Evolutionary conservation across 208 protist species (phyloP).

Genomic region (Phytomonas sp.): DNA sequence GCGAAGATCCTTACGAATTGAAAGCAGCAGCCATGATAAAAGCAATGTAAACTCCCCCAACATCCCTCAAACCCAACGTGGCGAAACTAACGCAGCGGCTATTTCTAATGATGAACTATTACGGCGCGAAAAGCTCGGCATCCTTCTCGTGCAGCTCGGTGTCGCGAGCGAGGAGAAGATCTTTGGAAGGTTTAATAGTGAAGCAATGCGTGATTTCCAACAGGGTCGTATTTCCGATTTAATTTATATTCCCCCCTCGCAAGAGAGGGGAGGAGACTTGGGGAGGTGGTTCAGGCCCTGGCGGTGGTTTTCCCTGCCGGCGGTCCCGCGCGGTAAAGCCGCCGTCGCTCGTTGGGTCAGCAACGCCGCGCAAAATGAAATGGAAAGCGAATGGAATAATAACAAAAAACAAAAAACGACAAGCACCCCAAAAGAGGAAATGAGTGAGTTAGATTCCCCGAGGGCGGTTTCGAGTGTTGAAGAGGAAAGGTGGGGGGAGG

Average conservation of each 20-base stretch:
- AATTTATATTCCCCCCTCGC: constrained; percentile 43
- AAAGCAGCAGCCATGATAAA: background rate
- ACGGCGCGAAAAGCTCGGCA: constrained; percentile 45
- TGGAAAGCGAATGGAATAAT: background rate
- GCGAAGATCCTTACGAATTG: too few species aligned
- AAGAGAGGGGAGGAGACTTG: constrained; percentile 29
- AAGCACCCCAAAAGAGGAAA: too few species aligned
- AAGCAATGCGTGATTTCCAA: constrained; percentile 21
- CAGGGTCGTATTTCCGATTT: constrained; percentile 27
- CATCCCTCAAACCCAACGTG: background rate
- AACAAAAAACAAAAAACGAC: constrained; percentile 13
- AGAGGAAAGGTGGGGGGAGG: background rate
- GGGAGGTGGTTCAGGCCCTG: constrained; percentile 62
- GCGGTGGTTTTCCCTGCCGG: constrained; percentile 43
- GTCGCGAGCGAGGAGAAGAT: constrained; percentile 36
- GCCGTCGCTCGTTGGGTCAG: background rate
- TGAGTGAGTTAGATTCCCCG: too few species aligned
- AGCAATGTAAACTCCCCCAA: too few species aligned
- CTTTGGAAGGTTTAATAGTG: constrained; percentile 30
- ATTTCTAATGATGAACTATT: constrained; percentile 20
- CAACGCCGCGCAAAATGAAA: background rate
- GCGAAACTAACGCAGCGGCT: background rate
- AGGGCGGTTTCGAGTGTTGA: constrained; percentile 5
- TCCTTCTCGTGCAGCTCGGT: constrained; percentile 54
- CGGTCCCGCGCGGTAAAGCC: background rate